These are phyloP conservation scores for Aspergillus alliaceus DNA, from an alignment of 2,329 filamentous ascomycete genomes.

Conservation along the genomic window DNA sequence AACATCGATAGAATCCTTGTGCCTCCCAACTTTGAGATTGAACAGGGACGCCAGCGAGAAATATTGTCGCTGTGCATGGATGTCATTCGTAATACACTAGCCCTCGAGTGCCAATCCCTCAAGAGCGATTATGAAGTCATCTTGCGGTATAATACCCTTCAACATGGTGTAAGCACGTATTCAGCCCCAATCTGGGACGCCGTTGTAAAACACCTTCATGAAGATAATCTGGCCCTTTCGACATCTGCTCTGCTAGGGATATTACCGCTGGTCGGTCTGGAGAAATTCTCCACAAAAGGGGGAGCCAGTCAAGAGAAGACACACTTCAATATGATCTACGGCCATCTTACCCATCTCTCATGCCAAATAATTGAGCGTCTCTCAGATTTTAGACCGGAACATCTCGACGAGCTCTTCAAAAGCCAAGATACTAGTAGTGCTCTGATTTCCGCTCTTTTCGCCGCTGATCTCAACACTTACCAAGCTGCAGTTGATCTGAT, in stretches of 20 bases:
- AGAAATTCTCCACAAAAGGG: slow-evolving; percentile 63
- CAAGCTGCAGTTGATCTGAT: slow-evolving; percentile 79
- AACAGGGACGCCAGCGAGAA: slow-evolving; percentile 51
- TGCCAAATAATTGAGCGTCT: slow-evolving; percentile 75
- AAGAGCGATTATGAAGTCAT: slow-evolving; percentile 69
- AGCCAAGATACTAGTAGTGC: slow-evolving; percentile 69
- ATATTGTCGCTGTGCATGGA: slow-evolving; percentile 59
- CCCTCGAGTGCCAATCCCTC: slow-evolving; percentile 70
- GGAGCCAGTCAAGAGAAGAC: slow-evolving; percentile 53
- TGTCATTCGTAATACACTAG: slow-evolving; percentile 66
- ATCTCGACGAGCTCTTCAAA: slow-evolving; percentile 69
- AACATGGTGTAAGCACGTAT: slow-evolving; percentile 66
- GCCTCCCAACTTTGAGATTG: slow-evolving; percentile 51
- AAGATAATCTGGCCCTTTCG: slow-evolving; percentile 70
- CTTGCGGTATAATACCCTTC: slow-evolving; percentile 59
- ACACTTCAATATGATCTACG: slow-evolving; percentile 76
- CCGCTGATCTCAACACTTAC: slow-evolving; percentile 75
- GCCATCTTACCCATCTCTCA: slow-evolving; percentile 61
- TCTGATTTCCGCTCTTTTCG: slow-evolving; percentile 76
- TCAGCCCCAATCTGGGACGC: slow-evolving; percentile 78
- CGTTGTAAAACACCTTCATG: slow-evolving; percentile 67
- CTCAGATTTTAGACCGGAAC: slow-evolving; percentile 69
- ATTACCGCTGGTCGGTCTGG: slow-evolving; percentile 69
- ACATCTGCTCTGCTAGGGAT: slow-evolving; percentile 71
- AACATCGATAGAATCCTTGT: slow-evolving; percentile 59